phyloP scores from a whole-genome alignment of 371 early-diverging fungal species.

The Lichtheimia hyalospora region DNA sequence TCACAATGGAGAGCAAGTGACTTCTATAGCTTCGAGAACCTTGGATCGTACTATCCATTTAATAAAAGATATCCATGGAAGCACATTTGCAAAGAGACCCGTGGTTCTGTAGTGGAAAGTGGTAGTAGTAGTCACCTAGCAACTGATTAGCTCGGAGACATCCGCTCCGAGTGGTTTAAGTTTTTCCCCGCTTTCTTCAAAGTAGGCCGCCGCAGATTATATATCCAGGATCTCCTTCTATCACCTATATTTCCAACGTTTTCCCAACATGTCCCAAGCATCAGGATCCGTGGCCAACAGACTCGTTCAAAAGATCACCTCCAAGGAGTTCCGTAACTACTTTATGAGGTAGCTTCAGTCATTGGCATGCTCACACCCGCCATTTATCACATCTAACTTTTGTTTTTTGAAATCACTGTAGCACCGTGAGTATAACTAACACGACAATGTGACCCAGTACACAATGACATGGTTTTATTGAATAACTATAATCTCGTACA shows the following conservation, averaged over 20 bases:
- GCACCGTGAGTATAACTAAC: slow-evolving; percentile 33
- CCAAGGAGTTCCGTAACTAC: slow-evolving; percentile 77
- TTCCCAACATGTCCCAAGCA: slow-evolving; percentile 51
- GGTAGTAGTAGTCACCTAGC: too few relatives aligned
- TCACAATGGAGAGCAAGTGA: too few relatives aligned
- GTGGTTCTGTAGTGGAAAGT: too few relatives aligned
- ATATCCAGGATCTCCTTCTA: background rate
- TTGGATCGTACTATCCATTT: too few relatives aligned
- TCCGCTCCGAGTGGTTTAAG: too few relatives aligned
- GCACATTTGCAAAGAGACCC: too few relatives aligned
- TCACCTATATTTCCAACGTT: slow-evolving; percentile 7
- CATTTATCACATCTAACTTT: background rate
- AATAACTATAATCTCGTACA: background rate
- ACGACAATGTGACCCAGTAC: too few relatives aligned
- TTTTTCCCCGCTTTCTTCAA: too few relatives aligned
- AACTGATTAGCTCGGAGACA: too few relatives aligned
- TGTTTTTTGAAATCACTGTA: slow-evolving; percentile 11
- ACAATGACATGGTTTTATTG: background rate
- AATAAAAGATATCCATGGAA: too few relatives aligned
- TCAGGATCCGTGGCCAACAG: slow-evolving; percentile 58
- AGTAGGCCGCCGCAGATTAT: too few relatives aligned
- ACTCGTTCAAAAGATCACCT: slow-evolving; percentile 56
- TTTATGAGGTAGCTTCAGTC: slow-evolving; percentile 65
- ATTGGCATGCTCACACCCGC: background rate
- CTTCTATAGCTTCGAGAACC: too few relatives aligned